Percentiles rank a stretch among this genome's conserved stretches.
Conservation (phyloP, 352 stramenopile genomes). For the Achlya hypogyna region DNA sequence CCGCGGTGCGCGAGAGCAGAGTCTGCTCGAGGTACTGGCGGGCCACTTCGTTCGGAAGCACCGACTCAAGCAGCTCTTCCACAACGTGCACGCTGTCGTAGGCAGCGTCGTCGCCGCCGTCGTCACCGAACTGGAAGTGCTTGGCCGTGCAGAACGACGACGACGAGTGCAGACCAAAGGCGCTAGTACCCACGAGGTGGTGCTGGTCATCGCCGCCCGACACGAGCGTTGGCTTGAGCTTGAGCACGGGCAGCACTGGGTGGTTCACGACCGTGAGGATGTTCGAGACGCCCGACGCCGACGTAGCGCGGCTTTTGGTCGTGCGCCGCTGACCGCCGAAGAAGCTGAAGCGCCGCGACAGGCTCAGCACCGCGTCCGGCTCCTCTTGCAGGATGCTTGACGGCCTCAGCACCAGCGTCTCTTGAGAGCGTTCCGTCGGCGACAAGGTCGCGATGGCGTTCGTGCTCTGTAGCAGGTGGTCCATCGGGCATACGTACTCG, state of each 20-base stretch:
- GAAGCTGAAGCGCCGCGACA: constrained; percentile 13
- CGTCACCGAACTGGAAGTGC: constrained; percentile 77
- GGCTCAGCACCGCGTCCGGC: not conserved
- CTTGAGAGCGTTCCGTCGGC: not conserved
- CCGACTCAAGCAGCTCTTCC: constrained; percentile 72
- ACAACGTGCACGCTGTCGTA: constrained; percentile 25
- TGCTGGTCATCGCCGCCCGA: constrained; percentile 40
- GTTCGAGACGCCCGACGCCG: constrained; percentile 28
- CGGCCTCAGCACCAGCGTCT: not conserved
- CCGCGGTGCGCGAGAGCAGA: not conserved
- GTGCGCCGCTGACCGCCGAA: constrained; percentile 19
- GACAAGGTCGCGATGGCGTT: not conserved
- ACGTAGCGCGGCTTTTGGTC: constrained; percentile 18
- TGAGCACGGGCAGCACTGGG: constrained; percentile 20
- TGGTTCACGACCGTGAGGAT: not conserved
- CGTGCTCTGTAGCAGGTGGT: not conserved
- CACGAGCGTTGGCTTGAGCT: constrained; percentile 22
- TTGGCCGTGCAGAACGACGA: constrained; percentile 59
- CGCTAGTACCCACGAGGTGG: constrained; percentile 60
- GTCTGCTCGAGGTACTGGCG: constrained; percentile 59
- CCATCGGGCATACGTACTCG: not conserved
- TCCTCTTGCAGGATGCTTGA: not conserved
- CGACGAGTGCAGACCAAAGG: constrained; percentile 56
- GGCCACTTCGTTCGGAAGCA: constrained; percentile 73
- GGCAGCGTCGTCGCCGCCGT: constrained; percentile 30